Base-by-base conservation (phyloP, 441 rosid genomes). In the Erodium chrysanthum region DNA sequence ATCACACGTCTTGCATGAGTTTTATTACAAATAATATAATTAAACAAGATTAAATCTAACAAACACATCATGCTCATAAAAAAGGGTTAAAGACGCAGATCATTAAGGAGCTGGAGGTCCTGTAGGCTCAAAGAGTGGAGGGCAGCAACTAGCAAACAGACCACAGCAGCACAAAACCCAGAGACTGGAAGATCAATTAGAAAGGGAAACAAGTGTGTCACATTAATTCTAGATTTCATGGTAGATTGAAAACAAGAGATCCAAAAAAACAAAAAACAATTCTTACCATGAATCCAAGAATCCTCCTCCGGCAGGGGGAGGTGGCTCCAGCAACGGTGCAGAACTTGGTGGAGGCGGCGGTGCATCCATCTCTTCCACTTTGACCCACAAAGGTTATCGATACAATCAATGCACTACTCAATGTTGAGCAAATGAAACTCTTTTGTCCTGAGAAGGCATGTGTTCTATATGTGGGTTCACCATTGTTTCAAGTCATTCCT, bases 131-230 rank as follows among this genome's bases (percentile, higher is more conserved):
- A 84, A 84, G 25, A 86, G 74, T 22, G 88, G 88, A 31, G 84
- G 85, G 68, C 80, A 86, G 76, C 86, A 86, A 78, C 81, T 72
- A 64, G 72, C 35, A 37, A 71, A 77, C 56, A 84, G 65, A 2
- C 90, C 90, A 42, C 88, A 83, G 72, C 86, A 86, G 74, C 88
- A 78, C 62, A 86, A 71, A 61, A 77, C 52, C 88, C 90, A 84
- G 71, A 78, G 40, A 65, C 90, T 86, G 82, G 78, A 61, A 37
- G 50, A 64, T 25, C 23, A 48, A 21, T 12, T 12, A 1, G 7
- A 10, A 46, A 31, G 2, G 4, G 35, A 31, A 31, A 31, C 35
- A 31, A 31, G 35, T 31, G 3, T 35, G 60, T 70, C 66, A 44
- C 15, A 5, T 7, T 29, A 31, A 5, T 31, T 31, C 60, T 25